Conservation (phyloP, 2,329 filamentous ascomycete species). For the Cladosporium sp. region DNA sequence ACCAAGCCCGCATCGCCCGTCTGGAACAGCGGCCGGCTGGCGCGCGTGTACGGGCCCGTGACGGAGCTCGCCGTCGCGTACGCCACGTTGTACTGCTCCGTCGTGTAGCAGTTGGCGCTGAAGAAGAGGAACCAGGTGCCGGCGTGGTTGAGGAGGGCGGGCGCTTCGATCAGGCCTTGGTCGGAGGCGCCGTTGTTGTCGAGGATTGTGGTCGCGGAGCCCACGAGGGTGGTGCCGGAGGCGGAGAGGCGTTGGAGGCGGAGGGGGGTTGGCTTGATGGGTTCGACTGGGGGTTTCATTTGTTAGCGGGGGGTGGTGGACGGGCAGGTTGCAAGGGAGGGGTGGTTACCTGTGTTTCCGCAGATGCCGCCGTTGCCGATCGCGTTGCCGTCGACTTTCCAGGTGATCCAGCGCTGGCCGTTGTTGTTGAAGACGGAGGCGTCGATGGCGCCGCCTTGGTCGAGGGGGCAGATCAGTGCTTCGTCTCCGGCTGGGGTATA, state of each 20-base stretch:
- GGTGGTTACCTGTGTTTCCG: slow-evolving; percentile 17
- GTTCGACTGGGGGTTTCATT: slow-evolving; percentile 16
- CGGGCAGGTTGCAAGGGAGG: neutral
- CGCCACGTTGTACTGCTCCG: slow-evolving; percentile 22
- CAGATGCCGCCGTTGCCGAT: slow-evolving; percentile 25
- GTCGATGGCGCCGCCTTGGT: slow-evolving; percentile 27
- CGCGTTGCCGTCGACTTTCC: slow-evolving; percentile 28
- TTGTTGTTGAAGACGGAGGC: slow-evolving; percentile 24
- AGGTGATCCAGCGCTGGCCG: slow-evolving; percentile 25
- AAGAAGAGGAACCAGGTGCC: slow-evolving; percentile 27
- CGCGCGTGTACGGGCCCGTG: slow-evolving; percentile 21
- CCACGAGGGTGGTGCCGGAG: slow-evolving; percentile 27
- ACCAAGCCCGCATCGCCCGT: slow-evolving; percentile 24
- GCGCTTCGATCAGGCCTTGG: slow-evolving; percentile 30
- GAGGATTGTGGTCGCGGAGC: slow-evolving; percentile 22
- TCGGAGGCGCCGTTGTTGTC: slow-evolving; percentile 26
- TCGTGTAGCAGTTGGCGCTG: slow-evolving; percentile 22
- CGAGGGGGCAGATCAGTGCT: slow-evolving; percentile 23
- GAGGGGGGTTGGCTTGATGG: slow-evolving; percentile 27
- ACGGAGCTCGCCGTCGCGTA: slow-evolving; percentile 23
- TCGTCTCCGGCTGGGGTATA: slow-evolving; percentile 18
- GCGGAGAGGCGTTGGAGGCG: slow-evolving; percentile 26
- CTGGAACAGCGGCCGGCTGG: slow-evolving; percentile 18
- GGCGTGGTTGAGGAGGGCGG: slow-evolving; percentile 23
- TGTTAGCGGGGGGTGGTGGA: neutral